Percentiles rank a stretch among this genome's conserved stretches.
These are phyloP conservation scores for Xylariaceae sp. DNA, from an alignment of 2,329 filamentous ascomycete species.

Conservation along the genomic window DNA sequence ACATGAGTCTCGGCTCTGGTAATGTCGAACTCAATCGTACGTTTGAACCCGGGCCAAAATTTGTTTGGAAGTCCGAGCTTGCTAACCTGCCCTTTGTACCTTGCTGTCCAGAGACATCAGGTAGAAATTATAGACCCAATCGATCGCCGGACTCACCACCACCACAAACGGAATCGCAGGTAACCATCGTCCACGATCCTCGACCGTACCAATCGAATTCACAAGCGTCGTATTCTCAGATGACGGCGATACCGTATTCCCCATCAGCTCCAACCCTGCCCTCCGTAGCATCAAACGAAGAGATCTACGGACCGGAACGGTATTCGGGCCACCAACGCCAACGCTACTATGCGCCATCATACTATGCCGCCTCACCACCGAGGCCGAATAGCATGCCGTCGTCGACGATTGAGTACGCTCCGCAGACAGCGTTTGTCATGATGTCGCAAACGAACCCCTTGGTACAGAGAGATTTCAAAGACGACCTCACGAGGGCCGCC, in stretches of 20 bases:
- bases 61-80: not conserved
- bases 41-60: too few relatives aligned
- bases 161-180: constrained; percentile 25
- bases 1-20: constrained; percentile 17
- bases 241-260: constrained; percentile 31
- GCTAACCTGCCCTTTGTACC: constrained; percentile 7
- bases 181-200: constrained; percentile 24
- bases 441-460: constrained; percentile 24
- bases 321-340: constrained; percentile 30
- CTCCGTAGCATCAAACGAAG: constrained; percentile 31
- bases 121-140: constrained; percentile 16
- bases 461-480: constrained; percentile 38
- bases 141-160: constrained; percentile 17
- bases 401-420: constrained; percentile 33
- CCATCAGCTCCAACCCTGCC: constrained; percentile 32
- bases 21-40: constrained; percentile 16
- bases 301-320: constrained; percentile 41
- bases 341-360: constrained; percentile 19
- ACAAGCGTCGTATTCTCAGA: constrained; percentile 33
- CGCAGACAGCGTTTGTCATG: constrained; percentile 35
- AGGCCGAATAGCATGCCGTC: too few relatives aligned
- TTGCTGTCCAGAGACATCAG: constrained; percentile 17
- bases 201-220: constrained; percentile 15
- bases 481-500: constrained; percentile 45
- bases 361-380: constrained; percentile 19